Conservation (phyloP, 768 basidiomycete genomes). For the Leccinum aurantiacum region DNA sequence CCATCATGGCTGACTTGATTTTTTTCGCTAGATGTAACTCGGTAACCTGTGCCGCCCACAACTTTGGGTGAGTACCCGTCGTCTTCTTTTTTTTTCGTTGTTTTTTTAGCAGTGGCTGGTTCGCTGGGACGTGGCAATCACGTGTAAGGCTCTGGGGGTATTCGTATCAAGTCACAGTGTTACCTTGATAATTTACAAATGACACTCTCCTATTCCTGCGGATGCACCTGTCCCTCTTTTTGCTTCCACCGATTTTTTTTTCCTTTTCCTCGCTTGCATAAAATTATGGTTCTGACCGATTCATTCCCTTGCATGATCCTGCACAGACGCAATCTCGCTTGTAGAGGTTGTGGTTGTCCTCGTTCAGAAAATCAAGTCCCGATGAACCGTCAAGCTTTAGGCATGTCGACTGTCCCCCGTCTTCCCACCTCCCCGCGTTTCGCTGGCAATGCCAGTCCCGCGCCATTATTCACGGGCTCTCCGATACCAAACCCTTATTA, state of each 20-base stretch:
- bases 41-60: conserved; percentile 74
- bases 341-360: conserved; percentile 75
- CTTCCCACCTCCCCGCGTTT: conserved; percentile 29
- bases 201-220: conserved; percentile 29
- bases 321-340: conserved; percentile 70
- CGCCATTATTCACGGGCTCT: conserved; percentile 17
- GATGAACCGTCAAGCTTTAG: conserved; percentile 31
- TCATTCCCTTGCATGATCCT: conserved; percentile 50
- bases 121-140: background rate
- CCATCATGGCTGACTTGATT: conserved; percentile 8
- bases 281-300: conserved; percentile 43
- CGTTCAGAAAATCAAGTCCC: conserved; percentile 40
- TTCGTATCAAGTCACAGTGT: conserved; percentile 20
- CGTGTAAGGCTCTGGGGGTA: conserved; percentile 2
- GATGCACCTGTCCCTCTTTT: conserved; percentile 6
- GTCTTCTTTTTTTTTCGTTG: conserved; percentile 8
- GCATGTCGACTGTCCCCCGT: conserved; percentile 22
- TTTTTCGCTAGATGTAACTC: conserved; percentile 55
- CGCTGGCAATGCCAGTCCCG: conserved; percentile 17
- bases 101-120: conserved; percentile 4
- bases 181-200: conserved; percentile 29
- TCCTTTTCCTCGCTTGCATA: conserved; percentile 13
- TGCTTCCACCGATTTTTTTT: conserved; percentile 3
- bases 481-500: conserved; percentile 33
- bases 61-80: conserved; percentile 69